A percentile compares a stretch with the other conserved stretches of the same genome.
Conservation (phyloP, 2,329 filamentous ascomycete species). For the Alternaria tenuissima region DNA sequence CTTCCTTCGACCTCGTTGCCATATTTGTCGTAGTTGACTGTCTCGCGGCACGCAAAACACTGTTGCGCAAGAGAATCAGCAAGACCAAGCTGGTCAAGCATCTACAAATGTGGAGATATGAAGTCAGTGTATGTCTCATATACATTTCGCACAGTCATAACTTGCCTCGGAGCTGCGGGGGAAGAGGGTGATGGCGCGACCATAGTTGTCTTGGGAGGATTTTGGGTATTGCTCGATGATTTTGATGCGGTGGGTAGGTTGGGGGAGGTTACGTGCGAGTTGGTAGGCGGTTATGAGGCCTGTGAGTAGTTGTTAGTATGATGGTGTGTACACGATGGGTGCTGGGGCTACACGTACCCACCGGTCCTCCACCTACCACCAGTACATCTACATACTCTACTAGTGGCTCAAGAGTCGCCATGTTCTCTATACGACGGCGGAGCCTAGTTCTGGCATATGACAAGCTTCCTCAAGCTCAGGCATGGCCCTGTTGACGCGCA, state of each 20-base stretch:
- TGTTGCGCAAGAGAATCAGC: slow-evolving; percentile 60
- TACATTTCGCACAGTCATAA: no score
- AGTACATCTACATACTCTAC: slow-evolving; percentile 34
- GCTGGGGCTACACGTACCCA: slow-evolving; percentile 43
- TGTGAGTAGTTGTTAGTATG: slow-evolving; percentile 1
- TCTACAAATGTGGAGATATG: no score
- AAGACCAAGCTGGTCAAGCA: slow-evolving; percentile 62
- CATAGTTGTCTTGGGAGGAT: slow-evolving; percentile 60
- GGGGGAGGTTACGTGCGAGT: slow-evolving; percentile 54
- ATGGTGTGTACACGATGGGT: neutral
- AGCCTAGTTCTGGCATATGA: neutral
- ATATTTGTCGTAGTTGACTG: slow-evolving; percentile 57
- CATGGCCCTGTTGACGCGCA: slow-evolving; percentile 8
- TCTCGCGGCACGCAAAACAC: slow-evolving; percentile 62
- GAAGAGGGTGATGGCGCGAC: slow-evolving; percentile 63
- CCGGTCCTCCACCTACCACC: slow-evolving; percentile 53
- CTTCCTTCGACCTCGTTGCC: slow-evolving; percentile 58
- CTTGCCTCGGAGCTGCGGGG: slow-evolving; percentile 47
- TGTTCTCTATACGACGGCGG: neutral
- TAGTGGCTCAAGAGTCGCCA: neutral
- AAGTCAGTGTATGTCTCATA: no score
- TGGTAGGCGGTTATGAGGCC: slow-evolving; percentile 55
- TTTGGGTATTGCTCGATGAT: slow-evolving; percentile 62
- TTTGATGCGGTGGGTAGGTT: slow-evolving; percentile 52
- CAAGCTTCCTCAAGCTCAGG: neutral